Percentiles rank a stretch among this genome's conserved stretches.
Conservation (phyloP, 345 rosid species). For the Brassica carinata region DNA sequence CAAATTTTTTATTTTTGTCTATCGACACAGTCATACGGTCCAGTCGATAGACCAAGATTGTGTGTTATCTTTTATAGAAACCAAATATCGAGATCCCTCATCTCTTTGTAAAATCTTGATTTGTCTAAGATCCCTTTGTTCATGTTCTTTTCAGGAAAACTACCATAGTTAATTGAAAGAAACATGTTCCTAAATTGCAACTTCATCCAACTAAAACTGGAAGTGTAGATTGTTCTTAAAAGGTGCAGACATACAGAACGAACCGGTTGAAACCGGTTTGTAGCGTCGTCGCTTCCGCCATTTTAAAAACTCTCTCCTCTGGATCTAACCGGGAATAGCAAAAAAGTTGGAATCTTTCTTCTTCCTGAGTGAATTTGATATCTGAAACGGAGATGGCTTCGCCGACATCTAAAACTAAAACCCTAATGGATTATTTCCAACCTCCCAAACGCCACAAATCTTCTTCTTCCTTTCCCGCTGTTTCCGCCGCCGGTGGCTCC, state of each 20-base stretch:
- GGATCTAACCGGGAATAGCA: not conserved
- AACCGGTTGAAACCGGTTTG: not conserved
- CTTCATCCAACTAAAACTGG: not conserved
- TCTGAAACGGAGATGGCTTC: conserved; percentile 50
- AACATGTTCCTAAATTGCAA: not conserved
- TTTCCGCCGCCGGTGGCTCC: conserved; percentile 20
- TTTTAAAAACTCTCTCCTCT: not conserved
- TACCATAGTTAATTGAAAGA: not conserved
- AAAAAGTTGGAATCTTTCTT: not conserved
- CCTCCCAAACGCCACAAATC: conserved; percentile 73
- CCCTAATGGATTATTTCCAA: conserved; percentile 65
- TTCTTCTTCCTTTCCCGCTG: conserved; percentile 25
- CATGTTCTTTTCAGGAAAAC: not conserved
- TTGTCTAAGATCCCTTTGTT: not conserved
- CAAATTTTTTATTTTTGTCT: not conserved
- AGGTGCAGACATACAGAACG: not conserved
- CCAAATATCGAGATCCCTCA: not conserved
- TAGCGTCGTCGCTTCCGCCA: conserved; percentile 33
- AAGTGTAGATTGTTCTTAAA: not conserved
- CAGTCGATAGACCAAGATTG: conserved; percentile 9
- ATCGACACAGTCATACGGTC: not conserved
- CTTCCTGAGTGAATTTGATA: not conserved
- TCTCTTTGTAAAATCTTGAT: conserved; percentile 22
- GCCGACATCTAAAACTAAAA: conserved; percentile 57
- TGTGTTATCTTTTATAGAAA: conserved; percentile 1